A percentile compares a stretch with the other conserved stretches of the same genome.
Evolutionary conservation across 768 basidiomycete genomes (phyloP).

Genomic region (Rickenella mellea): DNA sequence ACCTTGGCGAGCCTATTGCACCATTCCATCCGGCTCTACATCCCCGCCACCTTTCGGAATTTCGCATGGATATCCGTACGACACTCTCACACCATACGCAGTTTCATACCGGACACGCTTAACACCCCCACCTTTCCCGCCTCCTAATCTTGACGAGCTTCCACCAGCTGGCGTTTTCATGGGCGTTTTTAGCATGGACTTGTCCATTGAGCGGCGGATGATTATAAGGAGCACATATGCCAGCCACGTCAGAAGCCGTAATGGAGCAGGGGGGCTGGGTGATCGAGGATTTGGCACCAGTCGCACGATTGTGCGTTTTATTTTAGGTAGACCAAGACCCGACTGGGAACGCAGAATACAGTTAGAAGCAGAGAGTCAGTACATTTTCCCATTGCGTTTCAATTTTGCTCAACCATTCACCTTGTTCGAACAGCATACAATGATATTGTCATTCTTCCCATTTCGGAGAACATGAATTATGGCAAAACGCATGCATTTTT

Average conservation of each 20-base stretch:
- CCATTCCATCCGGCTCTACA: constrained; percentile 45
- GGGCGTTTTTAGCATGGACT: constrained; percentile 86
- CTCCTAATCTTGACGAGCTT: constrained; percentile 58
- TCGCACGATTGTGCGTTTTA: constrained; percentile 78
- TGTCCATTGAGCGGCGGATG: constrained; percentile 75
- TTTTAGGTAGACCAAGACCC: constrained; percentile 76
- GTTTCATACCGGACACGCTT: constrained; percentile 5
- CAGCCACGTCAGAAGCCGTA: constrained; percentile 67
- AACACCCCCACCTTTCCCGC: constrained; percentile 51
- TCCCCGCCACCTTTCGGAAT: constrained; percentile 29
- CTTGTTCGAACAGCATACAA: constrained; percentile 51
- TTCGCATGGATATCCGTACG: constrained; percentile 25
- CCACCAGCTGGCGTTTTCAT: constrained; percentile 81
- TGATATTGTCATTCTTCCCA: constrained; percentile 78
- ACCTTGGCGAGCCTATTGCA: constrained; percentile 92
- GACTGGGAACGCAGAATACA: constrained; percentile 73
- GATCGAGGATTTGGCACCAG: constrained; percentile 71
- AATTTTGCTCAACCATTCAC: background rate
- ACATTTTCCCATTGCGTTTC: too few species aligned
- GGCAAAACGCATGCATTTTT: constrained; percentile 92
- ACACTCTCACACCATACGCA: constrained; percentile 17
- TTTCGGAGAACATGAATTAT: constrained; percentile 90
- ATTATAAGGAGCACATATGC: constrained; percentile 85
- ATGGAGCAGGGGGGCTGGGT: constrained; percentile 59
- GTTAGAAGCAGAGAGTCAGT: constrained; percentile 87